Percentiles rank a stretch among this genome's conserved stretches.
These are phyloP conservation scores for Boletus subparvulus DNA, from an alignment of 768 basidiomycete species.

Conservation along the genomic window DNA sequence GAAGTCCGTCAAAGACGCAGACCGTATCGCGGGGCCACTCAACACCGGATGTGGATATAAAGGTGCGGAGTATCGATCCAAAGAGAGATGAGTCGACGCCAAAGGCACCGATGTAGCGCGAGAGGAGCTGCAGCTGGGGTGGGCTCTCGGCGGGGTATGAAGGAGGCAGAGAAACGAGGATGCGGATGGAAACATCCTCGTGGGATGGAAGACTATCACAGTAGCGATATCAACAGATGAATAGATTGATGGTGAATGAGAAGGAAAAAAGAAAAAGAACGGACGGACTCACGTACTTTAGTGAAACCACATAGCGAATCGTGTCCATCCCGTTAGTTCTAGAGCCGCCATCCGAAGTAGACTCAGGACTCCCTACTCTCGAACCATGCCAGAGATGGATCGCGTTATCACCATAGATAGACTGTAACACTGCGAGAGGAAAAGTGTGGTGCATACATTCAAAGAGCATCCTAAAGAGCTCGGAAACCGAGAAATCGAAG, in stretches of 20 bases:
- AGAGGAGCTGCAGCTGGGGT: constrained; percentile 83
- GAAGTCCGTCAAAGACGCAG: constrained; percentile 86
- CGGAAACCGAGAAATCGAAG: neutral
- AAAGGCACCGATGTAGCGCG: constrained; percentile 79
- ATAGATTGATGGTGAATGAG: neutral
- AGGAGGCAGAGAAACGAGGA: constrained; percentile 58
- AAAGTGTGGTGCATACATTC: constrained; percentile 4
- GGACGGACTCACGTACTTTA: constrained; percentile 50
- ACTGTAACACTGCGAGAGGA: constrained; percentile 56
- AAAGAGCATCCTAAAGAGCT: neutral
- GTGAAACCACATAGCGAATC: constrained; percentile 62
- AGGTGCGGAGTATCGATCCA: constrained; percentile 75
- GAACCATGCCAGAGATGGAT: constrained; percentile 58
- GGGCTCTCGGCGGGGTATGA: constrained; percentile 66
- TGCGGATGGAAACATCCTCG: constrained; percentile 49
- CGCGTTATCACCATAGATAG: constrained; percentile 74
- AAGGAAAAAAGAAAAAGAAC: neutral
- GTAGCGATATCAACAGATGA: neutral
- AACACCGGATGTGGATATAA: constrained; percentile 73
- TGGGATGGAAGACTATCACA: constrained; percentile 50
- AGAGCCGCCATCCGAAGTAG: constrained; percentile 1
- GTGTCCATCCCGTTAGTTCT: constrained; percentile 31
- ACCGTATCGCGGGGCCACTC: constrained; percentile 73
- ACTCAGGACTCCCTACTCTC: constrained; percentile 13
- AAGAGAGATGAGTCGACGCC: constrained; percentile 73